Evolutionary conservation across 108 stramenopile species (phyloP).

Genomic region (Nitzschia sp.): DNA sequence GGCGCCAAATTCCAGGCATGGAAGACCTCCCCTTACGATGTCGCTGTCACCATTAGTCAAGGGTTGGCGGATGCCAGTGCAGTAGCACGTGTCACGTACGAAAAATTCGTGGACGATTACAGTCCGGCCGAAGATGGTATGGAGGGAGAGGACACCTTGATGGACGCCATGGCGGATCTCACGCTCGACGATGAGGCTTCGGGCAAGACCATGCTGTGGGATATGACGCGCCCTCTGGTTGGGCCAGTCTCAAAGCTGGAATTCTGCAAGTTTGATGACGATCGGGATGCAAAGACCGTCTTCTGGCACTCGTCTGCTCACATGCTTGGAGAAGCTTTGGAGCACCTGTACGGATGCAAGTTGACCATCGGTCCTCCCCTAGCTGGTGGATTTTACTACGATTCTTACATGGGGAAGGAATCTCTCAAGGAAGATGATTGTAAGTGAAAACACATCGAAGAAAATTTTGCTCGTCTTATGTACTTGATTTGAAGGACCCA

Average conservation of each 20-base stretch:
- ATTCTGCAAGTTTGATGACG: conserved; percentile 90
- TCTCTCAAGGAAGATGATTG: conserved; percentile 91
- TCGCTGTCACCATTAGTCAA: conserved; percentile 88
- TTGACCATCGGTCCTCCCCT: conserved; percentile 97
- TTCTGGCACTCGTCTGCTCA: conserved; percentile 99
- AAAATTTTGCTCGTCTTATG: conserved; percentile 5
- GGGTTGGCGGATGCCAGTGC: conserved; percentile 84
- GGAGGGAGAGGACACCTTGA: conserved; percentile 70
- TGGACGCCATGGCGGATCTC: conserved; percentile 74
- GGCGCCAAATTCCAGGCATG: conserved; percentile 43
- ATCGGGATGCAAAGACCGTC: conserved; percentile 89
- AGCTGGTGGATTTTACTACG: conserved; percentile 97
- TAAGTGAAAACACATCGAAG: conserved; percentile 54
- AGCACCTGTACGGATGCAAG: conserved; percentile 91
- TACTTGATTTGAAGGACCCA: not conserved
- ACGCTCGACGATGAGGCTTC: conserved; percentile 36
- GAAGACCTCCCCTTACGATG: conserved; percentile 89
- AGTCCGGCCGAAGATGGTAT: conserved; percentile 77
- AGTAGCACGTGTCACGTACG: conserved; percentile 91
- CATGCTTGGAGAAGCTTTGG: conserved; percentile 96
- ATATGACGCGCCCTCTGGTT: conserved; percentile 92
- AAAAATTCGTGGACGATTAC: conserved; percentile 75
- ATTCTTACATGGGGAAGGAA: conserved; percentile 96
- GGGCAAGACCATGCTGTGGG: conserved; percentile 90
- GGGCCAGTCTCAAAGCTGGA: conserved; percentile 87